A percentile compares a stretch with the other conserved stretches of the same genome.
These are phyloP conservation scores for Zancudomyces culisetae DNA, from an alignment of 371 early-diverging fungal species.

Conservation along the genomic window DNA sequence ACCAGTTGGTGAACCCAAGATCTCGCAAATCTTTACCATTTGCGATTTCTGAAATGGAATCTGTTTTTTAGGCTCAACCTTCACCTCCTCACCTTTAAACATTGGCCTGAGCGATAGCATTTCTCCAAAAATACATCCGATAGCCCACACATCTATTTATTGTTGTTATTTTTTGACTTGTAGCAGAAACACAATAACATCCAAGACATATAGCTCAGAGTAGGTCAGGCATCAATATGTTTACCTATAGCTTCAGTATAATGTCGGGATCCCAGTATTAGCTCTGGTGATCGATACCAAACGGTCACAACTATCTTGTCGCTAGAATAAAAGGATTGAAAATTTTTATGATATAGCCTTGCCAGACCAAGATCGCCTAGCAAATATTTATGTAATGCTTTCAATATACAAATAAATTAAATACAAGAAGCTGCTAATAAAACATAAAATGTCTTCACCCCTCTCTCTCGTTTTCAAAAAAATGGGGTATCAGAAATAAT, in stretches of 20 bases:
- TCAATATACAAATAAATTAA: too few species aligned
- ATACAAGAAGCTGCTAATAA: too few species aligned
- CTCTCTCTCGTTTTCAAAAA: too few species aligned
- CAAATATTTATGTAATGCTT: too few species aligned
- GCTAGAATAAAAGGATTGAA: conserved; percentile 64
- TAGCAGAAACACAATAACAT: too few species aligned
- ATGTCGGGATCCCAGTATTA: conserved; percentile 75
- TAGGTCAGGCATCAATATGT: too few species aligned
- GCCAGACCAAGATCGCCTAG: conserved; percentile 78
- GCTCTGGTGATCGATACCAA: conserved; percentile 94
- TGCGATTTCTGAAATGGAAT: conserved; percentile 84
- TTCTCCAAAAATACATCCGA: conserved; percentile 93
- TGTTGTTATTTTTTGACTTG: too few species aligned
- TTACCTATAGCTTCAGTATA: conserved; percentile 67
- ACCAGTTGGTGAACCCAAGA: conserved; percentile 74
- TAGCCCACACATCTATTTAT: conserved; percentile 75
- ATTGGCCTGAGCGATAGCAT: conserved; percentile 68
- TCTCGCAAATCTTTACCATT: conserved; percentile 70
- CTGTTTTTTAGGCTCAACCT: conserved; percentile 69
- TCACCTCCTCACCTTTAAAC: conserved; percentile 88
- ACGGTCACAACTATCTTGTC: conserved; percentile 94
- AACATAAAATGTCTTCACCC: too few species aligned
- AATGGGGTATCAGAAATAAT: too few species aligned
- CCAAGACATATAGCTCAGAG: too few species aligned
- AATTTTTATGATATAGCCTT: conserved; percentile 54